Evolutionary conservation across 345 rosid species (phyloP), one percentile per base, ranked within the genome.

Genomic region (Brassica carinata): DNA sequence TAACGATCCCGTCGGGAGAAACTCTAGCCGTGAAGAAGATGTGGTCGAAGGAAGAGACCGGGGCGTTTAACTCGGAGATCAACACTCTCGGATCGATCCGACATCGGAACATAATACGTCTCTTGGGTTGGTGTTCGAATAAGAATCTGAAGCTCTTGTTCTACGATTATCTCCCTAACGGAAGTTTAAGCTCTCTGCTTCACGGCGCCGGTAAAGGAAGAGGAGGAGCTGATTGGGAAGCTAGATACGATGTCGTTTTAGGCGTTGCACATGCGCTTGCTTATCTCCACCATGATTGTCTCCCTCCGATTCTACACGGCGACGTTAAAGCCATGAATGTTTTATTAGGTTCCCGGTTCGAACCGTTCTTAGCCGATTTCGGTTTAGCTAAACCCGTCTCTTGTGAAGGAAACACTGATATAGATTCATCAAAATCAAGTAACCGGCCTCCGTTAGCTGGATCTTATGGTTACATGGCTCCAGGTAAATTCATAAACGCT

Each of bases 381-480:
- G 99, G 98, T 45, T 86, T 93, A 64, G 97, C 99, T 2, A 85
- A 89, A 86, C 83, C 77, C 64, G 81, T 90, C 11, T 74, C 83
- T 8, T 45, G 83, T 67, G 69, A 43, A 26, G 77, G 62, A 26
- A 64, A 36, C 2, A 51, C 27, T 19, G 76, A 29, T 62, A 85
- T 82, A 27, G 89, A 84, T 53, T 74, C 74, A 9, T 81, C 85
- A 4, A 87, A 85, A 83, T 83, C 83, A 10, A 83, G 82, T 78
- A 91, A 79, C 70, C 89, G 87, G 74, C 92, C 92, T 64, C 90
- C 87, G n/a, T 86, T 93, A 29, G 97, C 94, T 29, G 99, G 99
- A 68, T 95, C 99, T 67, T 95, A 95, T 36, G 98, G 99, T 69
- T 95, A 95, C 82, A 95, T 95, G 97, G 98, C 97, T 81, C 98